Conservation (phyloP, 495 filamentous ascomycete species). For the Penicillium lividum region DNA sequence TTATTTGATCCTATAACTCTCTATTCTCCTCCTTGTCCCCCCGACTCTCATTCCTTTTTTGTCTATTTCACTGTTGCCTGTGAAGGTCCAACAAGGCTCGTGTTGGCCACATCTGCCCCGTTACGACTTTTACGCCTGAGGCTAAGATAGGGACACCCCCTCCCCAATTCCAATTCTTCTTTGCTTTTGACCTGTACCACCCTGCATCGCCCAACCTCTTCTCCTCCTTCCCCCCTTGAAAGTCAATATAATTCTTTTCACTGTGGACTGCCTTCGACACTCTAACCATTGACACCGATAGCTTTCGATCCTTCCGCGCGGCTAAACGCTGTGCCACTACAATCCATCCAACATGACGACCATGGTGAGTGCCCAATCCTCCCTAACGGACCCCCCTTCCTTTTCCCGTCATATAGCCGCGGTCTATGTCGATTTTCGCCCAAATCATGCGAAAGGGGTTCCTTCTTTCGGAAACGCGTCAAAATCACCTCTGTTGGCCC, state of each 20-base stretch:
- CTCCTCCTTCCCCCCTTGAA: slow-evolving; percentile 3
- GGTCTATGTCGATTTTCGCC: neutral
- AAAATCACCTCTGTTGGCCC: neutral
- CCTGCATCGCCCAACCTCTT: slow-evolving; percentile 16
- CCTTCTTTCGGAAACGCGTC: neutral
- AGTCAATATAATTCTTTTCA: slow-evolving; percentile 13
- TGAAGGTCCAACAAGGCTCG: neutral
- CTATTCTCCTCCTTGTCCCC: neutral
- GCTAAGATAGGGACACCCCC: slow-evolving; percentile 17
- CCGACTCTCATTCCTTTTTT: neutral
- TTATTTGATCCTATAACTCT: neutral
- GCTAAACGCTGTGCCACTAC: slow-evolving; percentile 42
- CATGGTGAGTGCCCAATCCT: slow-evolving; percentile 39
- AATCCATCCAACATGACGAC: slow-evolving; percentile 48
- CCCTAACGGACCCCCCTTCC: slow-evolving; percentile 1
- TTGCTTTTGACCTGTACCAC: slow-evolving; percentile 18
- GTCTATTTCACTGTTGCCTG: neutral
- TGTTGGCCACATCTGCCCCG: slow-evolving; percentile 13
- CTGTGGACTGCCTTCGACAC: neutral
- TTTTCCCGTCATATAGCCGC: neutral
- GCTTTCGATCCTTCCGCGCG: slow-evolving; percentile 23
- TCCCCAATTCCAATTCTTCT: slow-evolving; percentile 18
- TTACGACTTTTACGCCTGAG: slow-evolving; percentile 20
- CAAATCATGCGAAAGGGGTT: neutral
- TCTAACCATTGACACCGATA: slow-evolving; percentile 1